Base-by-base conservation (phyloP, 2,329 filamentous ascomycete species). In the Parastagonospora avenae region DNA sequence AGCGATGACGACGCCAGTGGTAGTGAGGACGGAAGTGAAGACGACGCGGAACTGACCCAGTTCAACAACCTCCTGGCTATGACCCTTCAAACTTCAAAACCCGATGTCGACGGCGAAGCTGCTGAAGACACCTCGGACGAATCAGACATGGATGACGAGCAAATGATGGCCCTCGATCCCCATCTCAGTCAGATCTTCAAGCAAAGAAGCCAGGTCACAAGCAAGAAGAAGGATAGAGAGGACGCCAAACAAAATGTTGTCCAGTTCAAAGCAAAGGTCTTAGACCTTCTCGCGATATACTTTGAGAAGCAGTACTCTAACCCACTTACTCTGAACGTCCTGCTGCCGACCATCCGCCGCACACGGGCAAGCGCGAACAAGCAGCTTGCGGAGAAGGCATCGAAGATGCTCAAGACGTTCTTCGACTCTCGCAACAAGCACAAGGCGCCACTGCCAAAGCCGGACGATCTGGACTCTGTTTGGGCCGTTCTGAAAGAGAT, bases 231-330 rank as follows among this genome's bases (percentile, higher is more conserved):
- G 74, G 87, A 94, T 67, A 89, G 89, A 64, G 91, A 91, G 68
- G 89, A 93, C 53, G 92, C 93, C 47, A 94, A 91, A 69, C 89
- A 93, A 61, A 91, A 86, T 15, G 90, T 97, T 68, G 79, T 96
- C 65, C 92, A 93, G 75, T 96, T 99, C 82, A 99, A 99, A 79
- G 90, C 91, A 73, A 89, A 92, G 36, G 88, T 97, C 5, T 83
- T 97, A 4, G 94, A 97, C 67, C 82, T 97, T 1, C 80, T 97
- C 9, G 85, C 89, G 53, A 89, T 94, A 57, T 97, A 91, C 73
- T 81, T 94, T 57, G 92, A 90, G 72, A 88, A 89, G 62, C 88
- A 94, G 74, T 84, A 88, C 48, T 81, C 81, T 16, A 89, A 86
- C 62, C 75, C 82, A 1, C 77, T 92, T 1, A 84, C 86, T 0